These are phyloP conservation scores for Penicillium desertorum DNA, from an alignment of 495 filamentous ascomycete genomes.

Conservation along the genomic window DNA sequence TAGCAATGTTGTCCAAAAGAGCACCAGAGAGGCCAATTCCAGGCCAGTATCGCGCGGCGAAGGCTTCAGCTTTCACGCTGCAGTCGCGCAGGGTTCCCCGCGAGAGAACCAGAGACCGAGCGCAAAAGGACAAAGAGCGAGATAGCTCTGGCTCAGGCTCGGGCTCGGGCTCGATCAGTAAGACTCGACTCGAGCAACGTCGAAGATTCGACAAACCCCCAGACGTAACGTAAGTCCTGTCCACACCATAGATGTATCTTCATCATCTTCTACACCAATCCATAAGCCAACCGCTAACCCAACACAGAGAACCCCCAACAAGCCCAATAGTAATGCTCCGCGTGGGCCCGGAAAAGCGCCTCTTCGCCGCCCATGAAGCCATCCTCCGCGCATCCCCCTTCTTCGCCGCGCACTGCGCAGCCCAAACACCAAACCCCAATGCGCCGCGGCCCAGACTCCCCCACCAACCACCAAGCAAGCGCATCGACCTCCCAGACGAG, in stretches of 20 bases:
- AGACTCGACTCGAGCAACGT: slow-evolving; percentile 31
- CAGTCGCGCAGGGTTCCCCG: slow-evolving; percentile 16
- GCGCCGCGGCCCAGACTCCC: slow-evolving; percentile 17
- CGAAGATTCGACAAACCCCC: slow-evolving; percentile 37
- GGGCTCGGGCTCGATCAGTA: slow-evolving; percentile 20
- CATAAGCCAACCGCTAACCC: neutral
- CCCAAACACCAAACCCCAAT: slow-evolving; percentile 21
- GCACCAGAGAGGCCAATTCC: slow-evolving; percentile 37
- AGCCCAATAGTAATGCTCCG: slow-evolving; percentile 77
- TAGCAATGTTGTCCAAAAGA: slow-evolving; percentile 36
- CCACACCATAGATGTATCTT: neutral
- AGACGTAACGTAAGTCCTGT: slow-evolving; percentile 41
- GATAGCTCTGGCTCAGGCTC: slow-evolving; percentile 14
- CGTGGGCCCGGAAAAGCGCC: slow-evolving; percentile 72
- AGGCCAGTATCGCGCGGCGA: slow-evolving; percentile 48
- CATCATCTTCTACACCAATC: neutral
- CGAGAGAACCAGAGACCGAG: slow-evolving; percentile 15
- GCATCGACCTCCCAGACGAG: slow-evolving; percentile 78
- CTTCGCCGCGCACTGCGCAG: slow-evolving; percentile 52
- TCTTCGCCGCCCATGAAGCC: slow-evolving; percentile 90
- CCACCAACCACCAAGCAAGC: slow-evolving; percentile 49
- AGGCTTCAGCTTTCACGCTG: slow-evolving; percentile 24
- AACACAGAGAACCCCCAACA: slow-evolving; percentile 38
- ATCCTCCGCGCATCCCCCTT: slow-evolving; percentile 75
- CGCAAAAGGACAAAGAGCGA: slow-evolving; percentile 16